phyloP scores from a whole-genome alignment of 306 rosid species.

The Cicer bijugum region DNA sequence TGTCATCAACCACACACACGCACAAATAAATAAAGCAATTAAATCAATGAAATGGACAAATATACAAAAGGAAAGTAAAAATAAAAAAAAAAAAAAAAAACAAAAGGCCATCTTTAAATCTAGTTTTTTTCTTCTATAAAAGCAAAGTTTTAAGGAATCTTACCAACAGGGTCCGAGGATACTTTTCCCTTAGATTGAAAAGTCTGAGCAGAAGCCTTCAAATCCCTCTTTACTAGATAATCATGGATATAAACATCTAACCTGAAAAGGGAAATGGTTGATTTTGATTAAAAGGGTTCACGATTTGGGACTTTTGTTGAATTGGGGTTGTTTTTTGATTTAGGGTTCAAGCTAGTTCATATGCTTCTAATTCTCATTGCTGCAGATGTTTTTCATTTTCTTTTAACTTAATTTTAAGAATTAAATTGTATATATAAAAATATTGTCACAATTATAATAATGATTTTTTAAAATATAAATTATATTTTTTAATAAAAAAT shows the following conservation, averaged over 20 bases:
- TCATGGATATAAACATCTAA: slow-evolving; percentile 98
- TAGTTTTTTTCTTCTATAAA: slow-evolving; percentile 14
- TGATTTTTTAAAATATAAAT: too few relatives aligned
- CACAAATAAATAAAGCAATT: slow-evolving; percentile 2
- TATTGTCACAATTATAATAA: too few relatives aligned
- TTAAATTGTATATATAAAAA: too few relatives aligned
- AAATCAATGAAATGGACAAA: slow-evolving; percentile 31
- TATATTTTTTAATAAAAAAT: too few relatives aligned
- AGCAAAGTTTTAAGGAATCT: slow-evolving; percentile 46
- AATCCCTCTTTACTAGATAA: slow-evolving; percentile 92
- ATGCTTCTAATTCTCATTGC: too few relatives aligned
- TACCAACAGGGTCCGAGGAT: slow-evolving; percentile 99
- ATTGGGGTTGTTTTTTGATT: too few relatives aligned
- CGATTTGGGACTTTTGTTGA: too few relatives aligned
- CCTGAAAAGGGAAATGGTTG: too few relatives aligned
- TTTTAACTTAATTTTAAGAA: too few relatives aligned
- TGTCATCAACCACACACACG: slow-evolving; percentile 19
- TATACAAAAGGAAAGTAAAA: neutral
- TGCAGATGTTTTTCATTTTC: too few relatives aligned
- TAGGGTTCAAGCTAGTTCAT: too few relatives aligned
- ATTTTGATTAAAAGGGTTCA: too few relatives aligned
- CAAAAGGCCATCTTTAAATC: slow-evolving; percentile 19
- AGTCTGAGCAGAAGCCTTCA: slow-evolving; percentile 97
- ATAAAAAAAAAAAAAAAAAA: neutral
- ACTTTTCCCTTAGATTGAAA: slow-evolving; percentile 98